Percentiles rank a stretch among this genome's conserved stretches.
Conservation (phyloP, 108 stramenopile genomes). For the Cyclotella cryptica region DNA sequence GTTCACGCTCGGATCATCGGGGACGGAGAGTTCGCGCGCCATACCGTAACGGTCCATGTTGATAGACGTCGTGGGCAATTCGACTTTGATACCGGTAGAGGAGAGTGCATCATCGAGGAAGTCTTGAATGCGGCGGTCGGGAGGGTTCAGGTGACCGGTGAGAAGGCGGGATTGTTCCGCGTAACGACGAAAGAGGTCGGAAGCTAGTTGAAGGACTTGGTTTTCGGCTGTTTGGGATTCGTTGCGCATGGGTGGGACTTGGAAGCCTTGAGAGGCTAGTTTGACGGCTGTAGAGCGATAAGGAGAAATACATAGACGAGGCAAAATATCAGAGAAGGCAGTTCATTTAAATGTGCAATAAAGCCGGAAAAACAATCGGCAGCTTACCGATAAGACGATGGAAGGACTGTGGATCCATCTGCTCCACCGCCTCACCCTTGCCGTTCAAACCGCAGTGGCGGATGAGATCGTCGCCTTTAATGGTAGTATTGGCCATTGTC, state of each 20-base stretch:
- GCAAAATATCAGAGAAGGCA: not conserved
- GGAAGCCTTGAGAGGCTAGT: slow-evolving; percentile 59
- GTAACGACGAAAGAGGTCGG: slow-evolving; percentile 63
- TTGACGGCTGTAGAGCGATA: slow-evolving; percentile 50
- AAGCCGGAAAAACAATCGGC: not conserved
- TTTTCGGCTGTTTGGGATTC: slow-evolving; percentile 40
- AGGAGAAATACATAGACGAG: not conserved
- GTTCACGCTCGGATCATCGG: slow-evolving; percentile 47
- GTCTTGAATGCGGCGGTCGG: slow-evolving; percentile 62
- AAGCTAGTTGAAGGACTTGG: slow-evolving; percentile 56
- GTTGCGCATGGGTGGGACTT: slow-evolving; percentile 43
- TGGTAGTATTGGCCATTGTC: slow-evolving; percentile 43
- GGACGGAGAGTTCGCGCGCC: slow-evolving; percentile 61
- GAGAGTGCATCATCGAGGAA: slow-evolving; percentile 60
- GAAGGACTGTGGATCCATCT: slow-evolving; percentile 43
- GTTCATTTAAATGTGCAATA: not conserved
- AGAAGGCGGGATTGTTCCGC: slow-evolving; percentile 62
- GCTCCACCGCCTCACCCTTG: slow-evolving; percentile 51
- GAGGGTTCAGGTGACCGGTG: slow-evolving; percentile 54
- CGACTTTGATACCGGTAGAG: slow-evolving; percentile 47
- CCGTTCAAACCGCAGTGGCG: slow-evolving; percentile 59
- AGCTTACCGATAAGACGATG: slow-evolving; percentile 51
- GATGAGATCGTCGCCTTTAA: slow-evolving; percentile 52
- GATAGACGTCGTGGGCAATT: slow-evolving; percentile 50
- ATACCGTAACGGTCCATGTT: slow-evolving; percentile 62